Evolutionary conservation across 2,329 filamentous ascomycete species (phyloP), one percentile per base, ranked within the genome.

Genomic region (Ophiocordyceps polyrhachis-furcata): DNA sequence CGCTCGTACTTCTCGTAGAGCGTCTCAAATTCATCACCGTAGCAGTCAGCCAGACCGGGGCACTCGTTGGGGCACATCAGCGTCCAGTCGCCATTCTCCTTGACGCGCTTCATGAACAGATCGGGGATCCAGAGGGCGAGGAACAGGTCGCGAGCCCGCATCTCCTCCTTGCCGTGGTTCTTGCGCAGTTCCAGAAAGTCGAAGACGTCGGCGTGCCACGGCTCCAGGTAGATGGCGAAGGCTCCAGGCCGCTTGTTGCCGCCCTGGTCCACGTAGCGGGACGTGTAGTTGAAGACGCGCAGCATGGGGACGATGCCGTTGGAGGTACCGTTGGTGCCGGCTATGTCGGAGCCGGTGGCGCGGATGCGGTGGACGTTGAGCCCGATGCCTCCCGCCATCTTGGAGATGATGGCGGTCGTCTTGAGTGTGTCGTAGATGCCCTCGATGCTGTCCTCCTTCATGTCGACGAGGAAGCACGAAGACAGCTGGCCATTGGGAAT

Each of bases 361-460:
- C 91, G 87, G 57, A 98, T 98, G 57, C 88, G 82, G 70, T 98
- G 91, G 44, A 89, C 81, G 58, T 98, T 96, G 51, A 98, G 73
- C 56, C 91, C 91, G 62, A 98, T 96, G 62, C 91, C 91, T 63
- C 91, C 91, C 54, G 91, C 91, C 68, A 91, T 96, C 77, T 98
- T 98, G 59, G 91, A 98, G 66, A 98, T 98, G 86, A 98, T 89
- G 53, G 91, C 91, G 67, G 91, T 98, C 1, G 86, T 96, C 79
- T 98, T 98, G 55, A 98, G 76, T 17, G 91, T 98, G 61, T 98
- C 91, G 59, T 98, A 98, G 62, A 98, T 98, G 54, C 91, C 91
- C 53, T 98, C 91, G 59, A 98, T 98, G 65, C 88, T 95, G 68
- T 98, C 91, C 44, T 94, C 88, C 73, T 96, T 98, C 82, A 98